phyloP scores from a whole-genome alignment of 257 asterid species.

The Salvia splendens region DNA sequence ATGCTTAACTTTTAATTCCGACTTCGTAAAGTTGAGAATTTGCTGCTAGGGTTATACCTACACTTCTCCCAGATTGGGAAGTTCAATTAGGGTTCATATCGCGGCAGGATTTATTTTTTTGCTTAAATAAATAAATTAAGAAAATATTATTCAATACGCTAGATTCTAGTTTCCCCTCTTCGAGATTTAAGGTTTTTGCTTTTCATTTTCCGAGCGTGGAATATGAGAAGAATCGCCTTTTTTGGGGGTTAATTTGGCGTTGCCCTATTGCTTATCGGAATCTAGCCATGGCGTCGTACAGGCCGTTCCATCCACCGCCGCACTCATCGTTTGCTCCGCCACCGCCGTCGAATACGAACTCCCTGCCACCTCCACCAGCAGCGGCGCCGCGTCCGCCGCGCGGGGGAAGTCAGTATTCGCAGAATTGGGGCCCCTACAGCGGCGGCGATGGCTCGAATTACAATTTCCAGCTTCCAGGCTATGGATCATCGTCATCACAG shows the following conservation, averaged over 20 bases:
- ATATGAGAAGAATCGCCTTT: background rate
- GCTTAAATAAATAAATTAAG: background rate
- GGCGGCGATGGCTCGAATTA: slow-evolving; percentile 42
- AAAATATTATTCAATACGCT: background rate
- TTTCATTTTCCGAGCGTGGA: slow-evolving; percentile 22
- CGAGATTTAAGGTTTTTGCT: slow-evolving; percentile 28
- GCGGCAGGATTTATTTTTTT: background rate
- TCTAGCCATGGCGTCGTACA: slow-evolving; percentile 73
- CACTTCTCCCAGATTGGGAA: slow-evolving; percentile 12
- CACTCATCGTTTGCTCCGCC: slow-evolving; percentile 51
- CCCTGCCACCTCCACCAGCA: slow-evolving; percentile 51
- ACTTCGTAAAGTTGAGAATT: background rate
- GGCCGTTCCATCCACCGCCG: slow-evolving; percentile 83
- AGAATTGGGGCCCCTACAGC: slow-evolving; percentile 49
- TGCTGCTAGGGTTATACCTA: slow-evolving; percentile 13
- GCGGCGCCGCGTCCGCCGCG: slow-evolving; percentile 42
- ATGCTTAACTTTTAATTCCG: background rate
- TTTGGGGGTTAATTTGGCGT: slow-evolving; percentile 19
- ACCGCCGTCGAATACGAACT: slow-evolving; percentile 57
- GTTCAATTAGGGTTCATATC: slow-evolving; percentile 5
- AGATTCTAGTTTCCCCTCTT: slow-evolving; percentile 3
- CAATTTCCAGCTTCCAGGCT: slow-evolving; percentile 44
- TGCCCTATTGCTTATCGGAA: slow-evolving; percentile 22
- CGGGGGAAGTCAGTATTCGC: slow-evolving; percentile 44
- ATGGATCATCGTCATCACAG: slow-evolving; percentile 43